Evolutionary conservation across 148 eudicot species (phyloP), one percentile per base, ranked within the genome.

Genomic region (Rhododendron ferrugineum): DNA sequence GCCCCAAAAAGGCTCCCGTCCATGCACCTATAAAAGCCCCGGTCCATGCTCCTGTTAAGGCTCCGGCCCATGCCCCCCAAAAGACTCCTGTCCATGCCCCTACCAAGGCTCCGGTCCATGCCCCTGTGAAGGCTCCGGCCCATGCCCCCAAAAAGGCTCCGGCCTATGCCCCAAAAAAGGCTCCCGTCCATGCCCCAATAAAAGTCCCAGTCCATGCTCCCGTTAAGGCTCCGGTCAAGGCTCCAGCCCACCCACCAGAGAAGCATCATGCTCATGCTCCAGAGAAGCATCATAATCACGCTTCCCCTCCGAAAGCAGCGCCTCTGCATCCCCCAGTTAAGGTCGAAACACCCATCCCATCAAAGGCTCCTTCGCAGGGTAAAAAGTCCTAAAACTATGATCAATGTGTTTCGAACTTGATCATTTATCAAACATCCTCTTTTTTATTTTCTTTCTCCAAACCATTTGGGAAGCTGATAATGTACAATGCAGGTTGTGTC

Each of bases 251-350:
- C 22, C 42, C 66, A 20, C 83, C 83, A 6, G 11, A 2, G 10
- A 54, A 52, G 83, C 82, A n/a, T n/a, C 62, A 79, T 46, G 30
- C 62, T 32, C 60, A 50, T 79, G 83, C 83, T 34, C 79, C 79
- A 22, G 8, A 11, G 37, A 32, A 34, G 13, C 36, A 30, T 50
- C 62, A 34, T 11, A 0, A 32, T 28, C 66, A 80, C 8, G 58
- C 14, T 80, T 13, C 30, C 52, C 26, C 83, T 16, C 79, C 79
- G 2, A 75, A 36, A 52, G 32, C 13, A 15, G 66, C 37, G 22
- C 42, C 83, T 20, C 8, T 52, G n/a, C 62, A 50, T 50, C 62
- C 79, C 26, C 79, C 52, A 9, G 15, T 76, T 11, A 76, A 42
- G 50, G 49, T 16, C 52, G 4, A 18, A 40, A 36, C 79, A 3